Base-by-base conservation (phyloP, 1,284 basidiomycete genomes). In the Heimioporus punctisporus region DNA sequence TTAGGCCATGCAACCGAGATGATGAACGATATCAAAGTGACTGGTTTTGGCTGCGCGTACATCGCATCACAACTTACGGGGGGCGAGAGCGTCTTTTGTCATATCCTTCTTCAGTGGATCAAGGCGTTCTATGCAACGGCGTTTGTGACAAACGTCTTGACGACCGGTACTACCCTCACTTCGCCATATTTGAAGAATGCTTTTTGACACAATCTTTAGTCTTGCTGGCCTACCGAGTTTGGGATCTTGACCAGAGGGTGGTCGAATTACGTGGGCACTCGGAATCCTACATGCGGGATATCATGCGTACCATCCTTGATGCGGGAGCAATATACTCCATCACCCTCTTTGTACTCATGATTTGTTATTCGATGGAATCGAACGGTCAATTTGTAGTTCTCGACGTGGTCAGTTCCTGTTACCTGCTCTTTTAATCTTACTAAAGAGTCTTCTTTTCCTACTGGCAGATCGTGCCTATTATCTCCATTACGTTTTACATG, bases 401-500 rank as follows among this genome's bases (percentile, higher is more conserved):
- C 12, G 27, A 51, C 34, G 28, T 46, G 50, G 50, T 51, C 43
- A 30, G 50, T 19, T 11, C n/a, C 23, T 17, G 11, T 37, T 5
- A 14, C 39, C 14, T 4, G 19, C 23, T 31, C n/a, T n/a, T n/a
- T n/a, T n/a, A n/a, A n/a, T n/a, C n/a, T n/a, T 6, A 23, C 24
- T 30, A 21, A 14, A 21, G 40, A 43, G 30, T 31, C 8, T 31
- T 31, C 15, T 31, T 31, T 15, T 31, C 23, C n/a, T 14, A 27
- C 42, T 26, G n/a, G 9, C 15, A 49, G 48, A 21, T 49, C 7
- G 24, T 42, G 15, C 48, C 48, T 15, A 42, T 42, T 40, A 49
- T 49, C 23, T 42, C 48, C 40, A 49, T 49, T 27, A 30, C 48
- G 17, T 49, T 49, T 42, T 49, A 49, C 40, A 45, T 51, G 43